phyloP scores from a whole-genome alignment of 768 basidiomycete genomes.

The Rubroboletus satanas region DNA sequence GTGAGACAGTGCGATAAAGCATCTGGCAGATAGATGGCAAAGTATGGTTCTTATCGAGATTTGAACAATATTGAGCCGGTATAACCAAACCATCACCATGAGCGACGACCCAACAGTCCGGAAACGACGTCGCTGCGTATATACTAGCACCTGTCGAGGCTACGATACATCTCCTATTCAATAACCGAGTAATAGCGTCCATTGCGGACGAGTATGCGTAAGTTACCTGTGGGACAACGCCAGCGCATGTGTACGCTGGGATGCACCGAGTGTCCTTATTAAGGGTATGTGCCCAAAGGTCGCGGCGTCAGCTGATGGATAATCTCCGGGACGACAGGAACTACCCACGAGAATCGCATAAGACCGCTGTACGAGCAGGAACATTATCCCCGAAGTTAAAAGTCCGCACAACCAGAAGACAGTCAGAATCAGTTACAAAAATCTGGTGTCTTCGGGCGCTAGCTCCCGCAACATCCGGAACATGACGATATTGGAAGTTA shows the following conservation, averaged over 20 bases:
- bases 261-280: slow-evolving; percentile 1
- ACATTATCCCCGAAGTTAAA: not conserved
- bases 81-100: not conserved
- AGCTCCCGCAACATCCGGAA: slow-evolving; percentile 38
- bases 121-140: not conserved
- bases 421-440: slow-evolving; percentile 32
- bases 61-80: too few relatives aligned
- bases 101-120: not conserved
- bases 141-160: not conserved
- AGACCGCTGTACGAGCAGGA: not conserved
- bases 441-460: slow-evolving; percentile 35
- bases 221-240: slow-evolving; percentile 1
- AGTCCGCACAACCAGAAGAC: not conserved
- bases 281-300: not conserved
- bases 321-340: not conserved
- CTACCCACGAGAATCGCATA: not conserved
- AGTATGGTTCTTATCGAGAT: too few relatives aligned
- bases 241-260: not conserved
- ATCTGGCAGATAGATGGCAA: too few relatives aligned
- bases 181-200: slow-evolving; percentile 7
- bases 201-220: slow-evolving; percentile 2
- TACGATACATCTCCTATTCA: not conserved
- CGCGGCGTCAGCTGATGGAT: not conserved
- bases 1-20: not conserved
- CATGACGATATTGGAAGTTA: slow-evolving; percentile 47